Percentiles rank a stretch among this genome's conserved stretches.
These are phyloP conservation scores for Byssothecium circinans DNA, from an alignment of 2,329 filamentous ascomycete genomes.

Conservation along the genomic window DNA sequence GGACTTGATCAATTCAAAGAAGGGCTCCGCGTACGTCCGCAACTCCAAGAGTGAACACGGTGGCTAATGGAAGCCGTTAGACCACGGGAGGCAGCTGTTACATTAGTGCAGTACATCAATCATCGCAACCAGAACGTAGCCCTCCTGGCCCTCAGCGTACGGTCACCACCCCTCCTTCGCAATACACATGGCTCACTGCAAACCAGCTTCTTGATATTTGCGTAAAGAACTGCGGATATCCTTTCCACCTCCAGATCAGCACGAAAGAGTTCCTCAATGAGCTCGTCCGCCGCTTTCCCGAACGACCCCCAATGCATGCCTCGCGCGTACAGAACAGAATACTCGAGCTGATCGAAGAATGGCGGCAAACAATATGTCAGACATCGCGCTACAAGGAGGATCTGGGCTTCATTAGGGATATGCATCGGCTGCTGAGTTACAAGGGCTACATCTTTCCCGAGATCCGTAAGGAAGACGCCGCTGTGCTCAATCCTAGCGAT, in stretches of 20 bases:
- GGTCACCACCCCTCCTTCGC: conserved; percentile 28
- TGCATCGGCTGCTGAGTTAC: conserved; percentile 93
- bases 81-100: conserved; percentile 88
- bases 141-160: conserved; percentile 75
- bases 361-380: conserved; percentile 96
- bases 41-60: background rate
- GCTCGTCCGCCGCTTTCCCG: conserved; percentile 91
- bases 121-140: conserved; percentile 96
- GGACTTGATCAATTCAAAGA: conserved; percentile 96
- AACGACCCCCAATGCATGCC: conserved; percentile 82
- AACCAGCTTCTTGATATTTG: conserved; percentile 87
- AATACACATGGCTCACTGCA: conserved; percentile 24
- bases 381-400: conserved; percentile 98
- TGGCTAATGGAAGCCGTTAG: conserved; percentile 42
- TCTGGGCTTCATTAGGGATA: conserved; percentile 92
- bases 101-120: conserved; percentile 93
- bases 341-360: conserved; percentile 95
- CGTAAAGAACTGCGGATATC: conserved; percentile 99
- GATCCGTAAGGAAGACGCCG: conserved; percentile 88
- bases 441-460: conserved; percentile 97
- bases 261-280: conserved; percentile 99
- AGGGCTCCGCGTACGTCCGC: conserved; percentile 72
- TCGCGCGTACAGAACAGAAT: conserved; percentile 90
- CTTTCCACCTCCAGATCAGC: conserved; percentile 96
- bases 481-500: conserved; percentile 94